These are phyloP conservation scores for Friedmanniomyces endolithicus DNA, from an alignment of 495 filamentous ascomycete genomes.

Conservation along the genomic window DNA sequence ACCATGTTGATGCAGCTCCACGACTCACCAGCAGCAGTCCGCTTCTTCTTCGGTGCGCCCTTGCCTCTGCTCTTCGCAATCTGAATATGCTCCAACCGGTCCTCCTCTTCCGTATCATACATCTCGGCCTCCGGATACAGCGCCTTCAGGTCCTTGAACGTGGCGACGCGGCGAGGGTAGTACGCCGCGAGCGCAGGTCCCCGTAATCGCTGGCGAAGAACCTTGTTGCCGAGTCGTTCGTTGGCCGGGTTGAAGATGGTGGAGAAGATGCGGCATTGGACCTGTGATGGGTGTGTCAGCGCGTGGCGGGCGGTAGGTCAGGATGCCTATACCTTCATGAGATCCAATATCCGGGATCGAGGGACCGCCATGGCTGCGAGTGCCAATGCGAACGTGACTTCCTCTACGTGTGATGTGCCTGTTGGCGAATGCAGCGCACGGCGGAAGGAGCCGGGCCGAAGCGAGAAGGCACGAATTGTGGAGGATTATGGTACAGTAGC, in stretches of 20 bases:
- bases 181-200: constrained; percentile 70
- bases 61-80: constrained; percentile 73
- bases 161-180: constrained; percentile 66
- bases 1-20: not conserved
- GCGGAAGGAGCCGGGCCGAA: not conserved
- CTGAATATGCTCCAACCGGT: constrained; percentile 63
- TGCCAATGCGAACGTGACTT: not conserved
- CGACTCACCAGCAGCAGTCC: constrained; percentile 37
- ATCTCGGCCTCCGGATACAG: constrained; percentile 51
- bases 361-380: constrained; percentile 50
- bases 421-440: not conserved
- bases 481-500: no score
- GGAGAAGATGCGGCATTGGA: constrained; percentile 81
- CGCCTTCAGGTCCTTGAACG: constrained; percentile 52
- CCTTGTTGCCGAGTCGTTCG: constrained; percentile 70
- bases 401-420: not conserved
- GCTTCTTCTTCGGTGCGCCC: constrained; percentile 84
- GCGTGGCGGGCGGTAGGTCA: not conserved
- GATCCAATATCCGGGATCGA: constrained; percentile 57
- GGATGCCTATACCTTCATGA: constrained; percentile 54
- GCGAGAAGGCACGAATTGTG: not conserved
- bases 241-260: constrained; percentile 78
- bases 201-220: constrained; percentile 70
- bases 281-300: constrained; percentile 36
- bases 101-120: constrained; percentile 62